A percentile compares a stretch with the other conserved stretches of the same genome.
These are phyloP conservation scores for Mycena epipterygia DNA, from an alignment of 768 basidiomycete genomes.

Conservation along the genomic window DNA sequence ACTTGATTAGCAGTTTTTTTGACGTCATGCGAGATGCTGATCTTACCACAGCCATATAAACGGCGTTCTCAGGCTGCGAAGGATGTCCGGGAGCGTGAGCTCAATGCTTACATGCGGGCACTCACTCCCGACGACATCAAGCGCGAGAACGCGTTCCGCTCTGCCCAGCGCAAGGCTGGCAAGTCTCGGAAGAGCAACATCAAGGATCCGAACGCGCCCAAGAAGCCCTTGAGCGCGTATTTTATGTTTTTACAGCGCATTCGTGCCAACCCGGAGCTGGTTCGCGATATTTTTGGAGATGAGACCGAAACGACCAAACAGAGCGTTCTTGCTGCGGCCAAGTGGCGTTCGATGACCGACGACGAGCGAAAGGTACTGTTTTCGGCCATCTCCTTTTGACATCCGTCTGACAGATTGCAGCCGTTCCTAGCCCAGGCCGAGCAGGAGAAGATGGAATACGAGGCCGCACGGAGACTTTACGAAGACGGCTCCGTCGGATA, in stretches of 20 bases:
- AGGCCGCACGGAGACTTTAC: constrained; percentile 86
- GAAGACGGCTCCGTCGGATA: constrained; percentile 84
- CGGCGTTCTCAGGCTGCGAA: constrained; percentile 88
- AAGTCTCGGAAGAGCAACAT: constrained; percentile 95
- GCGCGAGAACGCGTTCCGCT: constrained; percentile 91
- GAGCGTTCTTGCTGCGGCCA: constrained; percentile 92
- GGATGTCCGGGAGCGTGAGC: constrained; percentile 86
- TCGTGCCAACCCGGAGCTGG: constrained; percentile 81
- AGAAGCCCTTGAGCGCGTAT: constrained; percentile 95
- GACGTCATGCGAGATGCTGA: constrained; percentile 23
- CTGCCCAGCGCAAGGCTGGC: constrained; percentile 93
- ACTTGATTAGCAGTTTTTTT: constrained; percentile 47
- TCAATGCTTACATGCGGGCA: constrained; percentile 87
- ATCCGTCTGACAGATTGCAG: constrained; percentile 53
- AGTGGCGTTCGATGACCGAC: constrained; percentile 94
- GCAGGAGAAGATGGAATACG: constrained; percentile 95
- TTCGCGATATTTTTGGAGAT: constrained; percentile 86
- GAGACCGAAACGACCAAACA: constrained; percentile 96
- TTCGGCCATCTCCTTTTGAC: constrained; percentile 25
- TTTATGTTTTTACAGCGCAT: constrained; percentile 96
- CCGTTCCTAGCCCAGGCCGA: constrained; percentile 95
- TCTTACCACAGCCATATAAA: constrained; percentile 78
- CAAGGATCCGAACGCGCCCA: constrained; percentile 97
- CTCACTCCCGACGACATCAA: constrained; percentile 96
- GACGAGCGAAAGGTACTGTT: constrained; percentile 88